Base-by-base conservation (phyloP, 1,284 basidiomycete species). In the Sanguinoderma infundibulare region DNA sequence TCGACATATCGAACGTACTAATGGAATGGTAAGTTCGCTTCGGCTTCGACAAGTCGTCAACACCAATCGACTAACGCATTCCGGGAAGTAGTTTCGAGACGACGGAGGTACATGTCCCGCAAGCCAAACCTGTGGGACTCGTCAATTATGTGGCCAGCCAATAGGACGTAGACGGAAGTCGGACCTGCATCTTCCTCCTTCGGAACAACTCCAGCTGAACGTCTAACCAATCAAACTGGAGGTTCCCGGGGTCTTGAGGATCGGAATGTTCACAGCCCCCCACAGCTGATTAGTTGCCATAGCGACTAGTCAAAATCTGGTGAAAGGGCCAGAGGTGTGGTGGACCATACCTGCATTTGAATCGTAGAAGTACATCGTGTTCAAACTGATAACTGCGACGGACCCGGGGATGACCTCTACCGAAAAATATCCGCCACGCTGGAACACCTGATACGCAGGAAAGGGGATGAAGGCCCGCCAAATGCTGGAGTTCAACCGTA, bases 341-440 rank as follows among this genome's bases (percentile, higher is more conserved):
- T 28, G 35, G 35, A 61, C 52, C 79, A 72, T 69, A 87, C 92
- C 91, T 79, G 94, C 93, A 78, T 98, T 98, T 35, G 90, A 89
- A 72, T 94, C 90, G 75, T 92, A 98, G 78, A 94, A 96, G 77
- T 95, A 98, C 76, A 98, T 84, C 1, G 95, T 96, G 76, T 97
- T 98, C 62, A 98, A 78, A 67, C 90, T 91, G 72, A 98, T 88
- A 49, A 91, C 93, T 8, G 93, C 92, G 20, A 97, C 72, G 56
- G 84, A 73, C 69, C 89, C 83, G 1, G 91, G 90, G 28, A 97
- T 85, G 35, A 97, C 89, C 72, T 98, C 95, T 38, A 85, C 82
- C 3, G 91, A 85, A 71, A 84, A 98, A 78, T 97, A 97, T 32
- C 90, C 94, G 9, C 95, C 92, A 42, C 90, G 82, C 70, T 91